Base-by-base conservation (phyloP, 257 asterid genomes). In the Solanum medicagineum region DNA sequence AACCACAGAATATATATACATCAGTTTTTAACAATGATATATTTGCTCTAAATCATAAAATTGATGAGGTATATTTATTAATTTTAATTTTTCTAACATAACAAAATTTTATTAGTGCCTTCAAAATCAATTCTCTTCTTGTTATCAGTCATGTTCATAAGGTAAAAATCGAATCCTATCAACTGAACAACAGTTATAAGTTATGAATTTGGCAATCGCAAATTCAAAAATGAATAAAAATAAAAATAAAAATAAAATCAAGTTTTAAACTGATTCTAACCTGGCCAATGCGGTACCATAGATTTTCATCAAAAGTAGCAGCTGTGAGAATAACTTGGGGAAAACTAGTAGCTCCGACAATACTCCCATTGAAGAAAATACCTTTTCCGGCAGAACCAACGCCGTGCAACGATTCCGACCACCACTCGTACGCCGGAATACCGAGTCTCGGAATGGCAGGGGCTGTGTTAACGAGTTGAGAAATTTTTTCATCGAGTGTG, bases 401-500 rank as follows among this genome's bases (percentile, higher is more conserved):
- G n/a, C 98, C 98, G 94, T 95, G 98, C 80, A 95, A 51, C 0
- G 97, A 98, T 85, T 95, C 98, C 45, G 98, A 94, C 98, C 98
- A 95, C 98, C 98, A 95, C 89, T 94, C 91, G 85, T 94, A 95
- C 10, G 94, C 90, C 63, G 98, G 98, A 22, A 95, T 69, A 4
- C 98, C 98, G 81, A 95, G 97, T 2, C 98, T 87, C 0, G 96
- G 96, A 2, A 95, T 86, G 17, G 89, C 93, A 42, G 96, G 90
- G 2, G 98, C 96, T 8, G 98, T 87, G 91, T 87, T 94, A 11
- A 91, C 94, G 5, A 95, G 96, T 89, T 95, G 98, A 24, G 95
- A 81, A 45, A 95, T 89, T 89, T 95, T 95, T 85, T 95, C 98
- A 19, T 95, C 98, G 40, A 95, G 87, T 6, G 98, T 92, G 3